Base-by-base conservation (phyloP, 768 basidiomycete genomes). In the Candolleomyces aberdarensis region DNA sequence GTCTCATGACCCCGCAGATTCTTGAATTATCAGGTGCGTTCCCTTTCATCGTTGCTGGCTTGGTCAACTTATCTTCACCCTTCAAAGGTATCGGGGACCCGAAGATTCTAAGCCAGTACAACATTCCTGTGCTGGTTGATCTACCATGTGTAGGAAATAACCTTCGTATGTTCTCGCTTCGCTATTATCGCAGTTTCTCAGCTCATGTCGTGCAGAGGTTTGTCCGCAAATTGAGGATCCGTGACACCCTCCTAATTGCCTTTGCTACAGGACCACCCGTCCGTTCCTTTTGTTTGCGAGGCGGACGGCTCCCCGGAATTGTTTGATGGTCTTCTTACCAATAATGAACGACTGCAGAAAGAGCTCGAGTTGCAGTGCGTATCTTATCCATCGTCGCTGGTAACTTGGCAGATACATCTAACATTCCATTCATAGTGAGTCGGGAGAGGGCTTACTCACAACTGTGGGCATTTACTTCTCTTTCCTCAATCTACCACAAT, bases 1-100 rank as follows among this genome's bases (percentile, higher is more conserved):
- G 44, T 1, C 79, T 66, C 62, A 40, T 66, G 47, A 63, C 63
- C 7, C 63, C 63, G 4, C 44, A 63, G 9, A 43, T 63, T 10
- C 55, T 63, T 6, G 59, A 63, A 40, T 19, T 49, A 83, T 62
- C 69, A 75, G 66, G 77, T 76, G 58, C n/a, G 59, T 44, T 13
- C 19, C 9, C 17, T 19, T 49, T 36, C 36, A 8, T 7, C 11
- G 36, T 36, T 36, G 36, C 36, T 36, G 36, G 6, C 19, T 19
- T 26, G 26, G 17, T 44, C 5, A 31, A 3, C 2, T 15, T 20
- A 46, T 29, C 1, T 32, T 32, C 29, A 11, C 17, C 19, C 4
- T 50, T 5, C 15, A 15, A 39, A 56, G 60, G 61, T 11, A 58
- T 62, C 48, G 61, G 61, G 14, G 20, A 62, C 31, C 56, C 56